phyloP scores from a whole-genome alignment of 1,139 yeast species.

The Petasospora rhodanensis region DNA sequence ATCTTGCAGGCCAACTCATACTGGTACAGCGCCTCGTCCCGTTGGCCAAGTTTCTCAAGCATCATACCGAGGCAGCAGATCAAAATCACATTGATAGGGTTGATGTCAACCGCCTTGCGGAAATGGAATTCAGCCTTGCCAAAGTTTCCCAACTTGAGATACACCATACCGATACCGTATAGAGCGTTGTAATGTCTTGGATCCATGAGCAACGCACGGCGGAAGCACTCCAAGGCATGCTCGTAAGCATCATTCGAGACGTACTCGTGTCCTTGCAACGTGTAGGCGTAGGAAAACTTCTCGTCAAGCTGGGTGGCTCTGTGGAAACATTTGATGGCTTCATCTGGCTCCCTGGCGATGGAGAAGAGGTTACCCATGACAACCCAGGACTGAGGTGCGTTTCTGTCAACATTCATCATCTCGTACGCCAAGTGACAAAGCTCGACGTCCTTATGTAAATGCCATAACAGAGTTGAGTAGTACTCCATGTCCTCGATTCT shows the following conservation, averaged over 20 bases:
- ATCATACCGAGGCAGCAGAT: constrained; percentile 96
- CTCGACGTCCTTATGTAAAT: constrained; percentile 77
- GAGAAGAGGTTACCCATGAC: constrained; percentile 87
- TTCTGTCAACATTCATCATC: constrained; percentile 59
- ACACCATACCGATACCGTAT: constrained; percentile 95
- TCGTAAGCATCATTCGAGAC: constrained; percentile 88
- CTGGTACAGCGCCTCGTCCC: constrained; percentile 71
- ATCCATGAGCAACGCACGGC: constrained; percentile 73
- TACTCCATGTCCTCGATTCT: constrained; percentile 87
- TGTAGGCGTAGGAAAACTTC: constrained; percentile 82
- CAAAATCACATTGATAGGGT: constrained; percentile 85
- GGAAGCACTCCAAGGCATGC: constrained; percentile 78
- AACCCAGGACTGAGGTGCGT: constrained; percentile 86
- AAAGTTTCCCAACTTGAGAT: constrained; percentile 79
- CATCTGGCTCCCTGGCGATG: constrained; percentile 78
- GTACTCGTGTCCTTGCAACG: constrained; percentile 91
- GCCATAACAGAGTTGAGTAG: constrained; percentile 91
- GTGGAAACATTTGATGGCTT: constrained; percentile 83
- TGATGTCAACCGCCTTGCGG: constrained; percentile 80
- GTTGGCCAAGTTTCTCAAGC: constrained; percentile 67
- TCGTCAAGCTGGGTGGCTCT: constrained; percentile 71
- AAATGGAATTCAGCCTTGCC: constrained; percentile 84
- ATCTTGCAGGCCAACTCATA: constrained; percentile 80
- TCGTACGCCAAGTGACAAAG: constrained; percentile 81
- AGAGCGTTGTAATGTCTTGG: constrained; percentile 89